Base-by-base conservation (phyloP, 176 grass and related monocot species). In the Echinochloa phyllopogon region DNA sequence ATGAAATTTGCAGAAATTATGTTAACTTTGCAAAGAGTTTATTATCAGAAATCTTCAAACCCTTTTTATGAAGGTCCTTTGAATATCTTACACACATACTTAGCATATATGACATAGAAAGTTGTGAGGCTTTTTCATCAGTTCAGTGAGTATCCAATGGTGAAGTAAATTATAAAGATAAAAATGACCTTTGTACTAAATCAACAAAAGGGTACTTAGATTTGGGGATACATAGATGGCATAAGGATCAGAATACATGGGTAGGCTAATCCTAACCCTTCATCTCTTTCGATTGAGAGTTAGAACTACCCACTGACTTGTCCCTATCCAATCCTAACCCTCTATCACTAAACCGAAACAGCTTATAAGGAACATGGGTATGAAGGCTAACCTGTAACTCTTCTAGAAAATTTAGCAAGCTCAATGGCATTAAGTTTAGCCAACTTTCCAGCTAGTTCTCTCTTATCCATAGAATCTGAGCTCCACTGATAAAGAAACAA, bases 351-450 rank as follows among this genome's bases (percentile, higher is more conserved):
- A 65, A 39, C 23, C 21, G 47, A 68, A 66, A 80, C 8, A 13
- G 15, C 6, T 11, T 23, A 39, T 59, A 67, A 82, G 41, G 36
- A 76, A 74, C 14, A 86, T 12, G 39, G 38, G 43, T 65, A 39
- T 66, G 39, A 76, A 38, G 75, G 85, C 72, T 84, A 8, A 93
- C 96, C 93, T 80, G 89, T 91, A 65, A 98, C 91, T 86, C 93
- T 92, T 76, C 91, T 98, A 57, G 96, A 95, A 89, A 98, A 89
- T 66, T 98, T 98, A 49, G 93, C 86, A 51, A 98, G 91, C 65
- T 98, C 96, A 75, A 98, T 94, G 68, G 96, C 93, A 86, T 95
- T 95, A 93, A 98, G 93, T 86, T 98, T 98, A 66, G 96, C 96
- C 91, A 98, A 83, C 85, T 98, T 98, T 58, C 93, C 96, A 81